These are phyloP conservation scores for Davidsoniella eucalypti DNA, from an alignment of 2,329 filamentous ascomycete genomes.

Conservation along the genomic window DNA sequence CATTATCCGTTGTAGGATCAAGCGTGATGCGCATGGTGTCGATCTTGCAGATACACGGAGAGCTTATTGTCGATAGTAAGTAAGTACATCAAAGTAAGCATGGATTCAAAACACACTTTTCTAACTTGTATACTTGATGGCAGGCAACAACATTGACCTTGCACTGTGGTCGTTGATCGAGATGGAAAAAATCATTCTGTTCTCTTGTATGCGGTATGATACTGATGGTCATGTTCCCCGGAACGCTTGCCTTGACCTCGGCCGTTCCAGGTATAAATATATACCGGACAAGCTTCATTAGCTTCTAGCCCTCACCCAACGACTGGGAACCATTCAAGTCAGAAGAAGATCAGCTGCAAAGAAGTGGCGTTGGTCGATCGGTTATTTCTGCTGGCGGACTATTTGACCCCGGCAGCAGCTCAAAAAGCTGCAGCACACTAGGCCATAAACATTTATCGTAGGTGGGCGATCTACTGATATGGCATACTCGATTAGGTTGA, in stretches of 20 bases:
- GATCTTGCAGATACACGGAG: too few relatives aligned
- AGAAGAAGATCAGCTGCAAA: neutral
- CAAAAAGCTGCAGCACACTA: neutral
- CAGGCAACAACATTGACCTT: too few relatives aligned
- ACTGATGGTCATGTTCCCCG: neutral
- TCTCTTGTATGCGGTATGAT: neutral
- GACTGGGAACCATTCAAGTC: conserved; percentile 1
- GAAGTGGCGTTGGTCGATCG: neutral
- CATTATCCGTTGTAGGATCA: too few relatives aligned
- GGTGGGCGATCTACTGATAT: neutral
- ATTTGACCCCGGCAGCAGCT: neutral
- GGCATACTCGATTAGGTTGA: neutral
- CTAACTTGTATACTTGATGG: too few relatives aligned
- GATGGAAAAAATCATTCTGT: neutral
- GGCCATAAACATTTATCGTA: neutral
- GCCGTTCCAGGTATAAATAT: neutral
- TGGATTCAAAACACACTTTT: too few relatives aligned
- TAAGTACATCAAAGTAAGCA: too few relatives aligned
- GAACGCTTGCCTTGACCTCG: conserved; percentile 1
- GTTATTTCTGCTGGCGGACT: neutral
- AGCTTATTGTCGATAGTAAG: too few relatives aligned
- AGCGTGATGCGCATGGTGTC: too few relatives aligned
- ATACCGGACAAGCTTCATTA: neutral
- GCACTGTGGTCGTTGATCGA: conserved; percentile 4
- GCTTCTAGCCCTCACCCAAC: neutral